These are phyloP conservation scores for Cyberlindnera bimundalis DNA, from an alignment of 805 yeast genomes.

Conservation along the genomic window DNA sequence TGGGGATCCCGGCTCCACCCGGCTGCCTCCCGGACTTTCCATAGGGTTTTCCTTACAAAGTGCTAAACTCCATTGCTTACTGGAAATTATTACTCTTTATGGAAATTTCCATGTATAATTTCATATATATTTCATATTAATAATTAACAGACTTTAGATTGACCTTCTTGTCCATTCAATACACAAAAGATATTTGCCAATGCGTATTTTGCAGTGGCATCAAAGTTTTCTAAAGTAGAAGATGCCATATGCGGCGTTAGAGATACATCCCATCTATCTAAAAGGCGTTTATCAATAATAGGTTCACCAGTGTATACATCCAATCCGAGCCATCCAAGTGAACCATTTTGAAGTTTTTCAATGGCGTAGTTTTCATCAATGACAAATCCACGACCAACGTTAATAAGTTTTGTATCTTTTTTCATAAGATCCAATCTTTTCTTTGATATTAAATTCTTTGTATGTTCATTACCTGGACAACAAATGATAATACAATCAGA, in stretches of 20 bases:
- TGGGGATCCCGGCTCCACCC: too few relatives aligned
- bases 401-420: slow-evolving; percentile 46
- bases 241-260: slow-evolving; percentile 65
- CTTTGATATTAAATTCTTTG: slow-evolving; percentile 45
- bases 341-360: slow-evolving; percentile 35
- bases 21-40: too few relatives aligned
- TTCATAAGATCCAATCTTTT: slow-evolving; percentile 37
- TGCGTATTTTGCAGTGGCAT: slow-evolving; percentile 41
- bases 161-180: slow-evolving; percentile 28
- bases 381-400: slow-evolving; percentile 58
- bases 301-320: slow-evolving; percentile 65
- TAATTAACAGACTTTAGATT: slow-evolving; percentile 19
- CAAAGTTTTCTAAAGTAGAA: slow-evolving; percentile 45
- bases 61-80: slow-evolving; percentile 3
- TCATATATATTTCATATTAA: not conserved
- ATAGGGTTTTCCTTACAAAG: too few relatives aligned
- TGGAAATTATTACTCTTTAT: too few relatives aligned
- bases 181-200: slow-evolving; percentile 42
- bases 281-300: slow-evolving; percentile 27
- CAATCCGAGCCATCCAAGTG: slow-evolving; percentile 51
- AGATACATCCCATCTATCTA: slow-evolving; percentile 39
- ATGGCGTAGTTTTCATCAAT: slow-evolving; percentile 49
- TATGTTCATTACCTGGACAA: slow-evolving; percentile 53
- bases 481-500: slow-evolving; percentile 54
- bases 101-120: too few relatives aligned